Evolutionary conservation across 805 yeast genomes (phyloP).

Genomic region (Naumovozyma dairenensis): DNA sequence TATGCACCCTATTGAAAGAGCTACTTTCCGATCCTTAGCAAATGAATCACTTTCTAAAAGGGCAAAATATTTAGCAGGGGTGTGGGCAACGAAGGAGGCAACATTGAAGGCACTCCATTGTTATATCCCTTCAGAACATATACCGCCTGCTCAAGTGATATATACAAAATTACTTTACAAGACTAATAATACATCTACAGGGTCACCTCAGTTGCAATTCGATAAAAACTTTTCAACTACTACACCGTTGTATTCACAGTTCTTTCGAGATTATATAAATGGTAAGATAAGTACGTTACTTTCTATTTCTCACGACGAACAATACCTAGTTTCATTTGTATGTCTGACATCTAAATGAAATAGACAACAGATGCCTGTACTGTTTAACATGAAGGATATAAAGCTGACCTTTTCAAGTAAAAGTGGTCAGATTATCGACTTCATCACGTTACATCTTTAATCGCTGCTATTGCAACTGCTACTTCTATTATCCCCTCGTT

Average conservation of each 20-base stretch:
- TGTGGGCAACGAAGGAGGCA: conserved; percentile 28
- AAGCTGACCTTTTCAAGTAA: no score
- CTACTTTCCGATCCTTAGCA: no score
- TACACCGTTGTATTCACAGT: conserved; percentile 4
- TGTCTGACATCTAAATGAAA: conserved; percentile 3
- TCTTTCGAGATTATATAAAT: conserved; percentile 10
- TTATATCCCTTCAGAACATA: conserved; percentile 6
- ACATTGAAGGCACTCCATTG: conserved; percentile 16
- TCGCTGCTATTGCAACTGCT: no score
- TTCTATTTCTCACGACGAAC: conserved; percentile 26
- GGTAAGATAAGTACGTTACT: conserved; percentile 7
- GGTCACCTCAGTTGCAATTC: conserved; percentile 13
- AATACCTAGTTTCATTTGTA: conserved; percentile 17
- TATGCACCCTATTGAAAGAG: conserved; percentile 21
- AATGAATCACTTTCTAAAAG: conserved; percentile 4
- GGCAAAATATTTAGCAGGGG: conserved; percentile 18
- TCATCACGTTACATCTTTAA: no score
- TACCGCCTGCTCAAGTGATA: conserved; percentile 24
- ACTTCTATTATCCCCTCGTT: no score
- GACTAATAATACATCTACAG: conserved; percentile 8
- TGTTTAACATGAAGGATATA: no score
- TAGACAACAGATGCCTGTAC: no score
- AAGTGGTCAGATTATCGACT: no score
- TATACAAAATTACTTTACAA: conserved; percentile 21
- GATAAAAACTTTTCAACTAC: conserved; percentile 4